These are phyloP conservation scores for Boletus sensibilis DNA, from an alignment of 768 basidiomycete species.

Conservation along the genomic window DNA sequence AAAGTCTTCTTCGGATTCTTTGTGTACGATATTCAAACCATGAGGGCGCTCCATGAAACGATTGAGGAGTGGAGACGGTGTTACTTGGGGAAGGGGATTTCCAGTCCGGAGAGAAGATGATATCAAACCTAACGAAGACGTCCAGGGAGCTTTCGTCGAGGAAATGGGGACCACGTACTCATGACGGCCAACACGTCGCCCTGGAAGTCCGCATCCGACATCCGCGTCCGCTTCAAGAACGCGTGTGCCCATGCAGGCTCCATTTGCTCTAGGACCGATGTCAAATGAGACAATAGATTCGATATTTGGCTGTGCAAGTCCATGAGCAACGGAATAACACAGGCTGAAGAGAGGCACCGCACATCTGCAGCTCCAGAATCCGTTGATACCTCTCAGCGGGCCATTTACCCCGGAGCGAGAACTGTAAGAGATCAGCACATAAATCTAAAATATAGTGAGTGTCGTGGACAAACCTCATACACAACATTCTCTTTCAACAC, in stretches of 20 bases:
- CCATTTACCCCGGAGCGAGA: conserved; percentile 77
- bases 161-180: conserved; percentile 41
- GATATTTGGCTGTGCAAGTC: conserved; percentile 56
- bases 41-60: conserved; percentile 49
- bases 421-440: conserved; percentile 38
- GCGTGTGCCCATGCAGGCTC: conserved; percentile 78
- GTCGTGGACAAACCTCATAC: conserved; percentile 54
- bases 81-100: conserved; percentile 78
- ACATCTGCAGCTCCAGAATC: conserved; percentile 69
- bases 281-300: conserved; percentile 67
- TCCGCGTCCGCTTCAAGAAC: conserved; percentile 68
- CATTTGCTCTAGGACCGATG: conserved; percentile 69
- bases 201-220: conserved; percentile 78
- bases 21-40: conserved; percentile 65
- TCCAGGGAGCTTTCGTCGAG: background rate
- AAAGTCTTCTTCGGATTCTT: conserved; percentile 71
- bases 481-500: conserved; percentile 55
- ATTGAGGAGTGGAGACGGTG: conserved; percentile 64
- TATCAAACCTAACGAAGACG: conserved; percentile 56
- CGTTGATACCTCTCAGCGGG: conserved; percentile 75
- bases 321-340: background rate
- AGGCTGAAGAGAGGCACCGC: conserved; percentile 16
- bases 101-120: conserved; percentile 75
- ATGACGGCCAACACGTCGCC: conserved; percentile 84
- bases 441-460: background rate